Percentiles rank a stretch among this genome's conserved stretches.
phyloP scores from a whole-genome alignment of 441 rosid genomes.

The Biscutella auriculata region DNA sequence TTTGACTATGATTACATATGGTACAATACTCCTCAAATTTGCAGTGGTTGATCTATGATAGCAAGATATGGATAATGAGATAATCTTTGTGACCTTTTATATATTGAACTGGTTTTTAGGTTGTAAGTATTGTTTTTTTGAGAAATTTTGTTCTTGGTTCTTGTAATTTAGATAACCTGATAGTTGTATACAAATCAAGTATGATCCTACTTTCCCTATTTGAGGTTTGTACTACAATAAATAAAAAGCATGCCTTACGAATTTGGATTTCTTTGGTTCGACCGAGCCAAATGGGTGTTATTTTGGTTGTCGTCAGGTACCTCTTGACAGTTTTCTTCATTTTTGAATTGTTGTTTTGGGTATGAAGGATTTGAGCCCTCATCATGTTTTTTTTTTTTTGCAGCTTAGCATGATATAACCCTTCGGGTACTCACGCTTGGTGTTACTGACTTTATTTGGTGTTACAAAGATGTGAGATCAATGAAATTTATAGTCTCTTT shows the following conservation, averaged over 20 bases:
- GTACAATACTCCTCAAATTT: slow-evolving; percentile 76
- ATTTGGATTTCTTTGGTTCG: slow-evolving; percentile 95
- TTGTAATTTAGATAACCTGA: slow-evolving; percentile 84
- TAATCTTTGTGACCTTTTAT: slow-evolving; percentile 13
- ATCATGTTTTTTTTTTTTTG: slow-evolving; percentile 4
- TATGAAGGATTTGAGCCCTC: neutral
- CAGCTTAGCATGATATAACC: too few relatives aligned
- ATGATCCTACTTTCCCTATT: slow-evolving; percentile 83
- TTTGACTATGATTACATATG: slow-evolving; percentile 87
- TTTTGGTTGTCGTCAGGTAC: slow-evolving; percentile 83
- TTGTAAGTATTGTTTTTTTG: neutral
- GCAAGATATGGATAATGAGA: slow-evolving; percentile 91
- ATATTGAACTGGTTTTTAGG: neutral
- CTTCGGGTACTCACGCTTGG: too few relatives aligned
- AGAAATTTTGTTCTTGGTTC: neutral
- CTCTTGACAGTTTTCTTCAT: neutral
- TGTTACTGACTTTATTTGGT: too few relatives aligned
- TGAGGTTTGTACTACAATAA: slow-evolving; percentile 83
- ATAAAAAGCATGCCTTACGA: slow-evolving; percentile 74
- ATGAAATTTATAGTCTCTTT: too few relatives aligned
- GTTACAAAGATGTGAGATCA: too few relatives aligned
- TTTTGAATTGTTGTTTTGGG: neutral
- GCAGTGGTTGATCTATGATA: slow-evolving; percentile 84
- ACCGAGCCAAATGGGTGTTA: slow-evolving; percentile 94
- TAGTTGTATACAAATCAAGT: slow-evolving; percentile 49